Conservation (phyloP, 2,329 filamentous ascomycete species). For the Verticillium tricorpus region DNA sequence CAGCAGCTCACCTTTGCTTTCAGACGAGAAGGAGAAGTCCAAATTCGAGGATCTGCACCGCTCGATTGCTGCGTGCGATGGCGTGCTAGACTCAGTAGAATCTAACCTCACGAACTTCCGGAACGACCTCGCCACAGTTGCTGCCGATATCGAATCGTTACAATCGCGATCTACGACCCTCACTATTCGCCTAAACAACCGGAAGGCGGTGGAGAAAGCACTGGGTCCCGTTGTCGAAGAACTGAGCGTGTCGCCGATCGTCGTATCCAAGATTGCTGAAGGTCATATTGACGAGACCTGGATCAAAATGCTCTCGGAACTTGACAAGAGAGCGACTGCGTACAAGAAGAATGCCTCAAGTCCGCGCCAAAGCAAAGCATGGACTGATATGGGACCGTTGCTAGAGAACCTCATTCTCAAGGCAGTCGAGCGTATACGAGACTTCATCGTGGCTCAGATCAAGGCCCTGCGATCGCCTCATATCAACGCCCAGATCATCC, state of each 20-base stretch:
- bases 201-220: constrained; percentile 82
- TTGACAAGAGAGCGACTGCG: constrained; percentile 71
- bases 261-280: constrained; percentile 81
- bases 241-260: constrained; percentile 77
- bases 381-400: constrained; percentile 79
- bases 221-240: constrained; percentile 88
- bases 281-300: constrained; percentile 87
- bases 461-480: constrained; percentile 90
- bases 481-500: constrained; percentile 95
- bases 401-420: constrained; percentile 80
- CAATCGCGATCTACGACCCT: constrained; percentile 81
- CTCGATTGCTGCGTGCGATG: constrained; percentile 86
- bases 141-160: constrained; percentile 89
- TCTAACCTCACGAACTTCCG: constrained; percentile 89
- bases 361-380: constrained; percentile 64
- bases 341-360: constrained; percentile 65
- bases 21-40: constrained; percentile 74
- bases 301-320: constrained; percentile 75
- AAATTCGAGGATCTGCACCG: constrained; percentile 88
- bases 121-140: constrained; percentile 86
- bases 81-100: constrained; percentile 90
- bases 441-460: constrained; percentile 91
- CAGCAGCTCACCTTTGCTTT: constrained; percentile 9
- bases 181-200: constrained; percentile 81
- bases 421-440: constrained; percentile 82